Evolutionary conservation across 2,329 filamentous ascomycete genomes (phyloP).

Genomic region (Cucurbitaria berberidis): DNA sequence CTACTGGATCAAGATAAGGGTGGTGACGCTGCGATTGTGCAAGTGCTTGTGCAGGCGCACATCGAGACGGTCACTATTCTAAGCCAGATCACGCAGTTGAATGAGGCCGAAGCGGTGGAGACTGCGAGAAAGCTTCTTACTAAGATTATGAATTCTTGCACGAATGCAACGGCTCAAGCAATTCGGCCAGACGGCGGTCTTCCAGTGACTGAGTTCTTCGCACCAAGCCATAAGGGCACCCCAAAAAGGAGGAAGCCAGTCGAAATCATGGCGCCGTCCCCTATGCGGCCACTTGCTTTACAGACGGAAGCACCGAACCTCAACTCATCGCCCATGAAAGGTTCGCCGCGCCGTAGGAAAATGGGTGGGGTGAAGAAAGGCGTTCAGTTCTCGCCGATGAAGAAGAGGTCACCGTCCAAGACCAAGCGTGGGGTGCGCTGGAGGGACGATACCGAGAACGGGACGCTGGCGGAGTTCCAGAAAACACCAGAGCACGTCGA

Average conservation of each 20-base stretch:
- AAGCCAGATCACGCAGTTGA: constrained; percentile 80
- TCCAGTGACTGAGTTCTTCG: constrained; percentile 67
- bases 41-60: constrained; percentile 84
- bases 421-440: constrained; percentile 82
- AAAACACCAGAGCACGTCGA: constrained; percentile 80
- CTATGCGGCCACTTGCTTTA: constrained; percentile 50
- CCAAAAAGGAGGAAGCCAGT: constrained; percentile 71
- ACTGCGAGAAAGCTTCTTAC: constrained; percentile 79
- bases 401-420: constrained; percentile 70
- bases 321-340: constrained; percentile 71
- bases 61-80: constrained; percentile 90
- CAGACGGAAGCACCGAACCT: constrained; percentile 48
- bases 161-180: constrained; percentile 76
- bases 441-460: constrained; percentile 89
- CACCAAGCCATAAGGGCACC: constrained; percentile 74
- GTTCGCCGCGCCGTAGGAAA: constrained; percentile 82
- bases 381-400: constrained; percentile 79
- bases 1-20: constrained; percentile 84
- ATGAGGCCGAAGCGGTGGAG: constrained; percentile 79
- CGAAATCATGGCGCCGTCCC: constrained; percentile 55
- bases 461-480: constrained; percentile 86
- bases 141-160: constrained; percentile 78
- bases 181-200: constrained; percentile 85
- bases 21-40: constrained; percentile 77
- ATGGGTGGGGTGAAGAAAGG: constrained; percentile 68